Evolutionary conservation across 768 basidiomycete species (phyloP).

Genomic region (Podaxis mareebaensis): DNA sequence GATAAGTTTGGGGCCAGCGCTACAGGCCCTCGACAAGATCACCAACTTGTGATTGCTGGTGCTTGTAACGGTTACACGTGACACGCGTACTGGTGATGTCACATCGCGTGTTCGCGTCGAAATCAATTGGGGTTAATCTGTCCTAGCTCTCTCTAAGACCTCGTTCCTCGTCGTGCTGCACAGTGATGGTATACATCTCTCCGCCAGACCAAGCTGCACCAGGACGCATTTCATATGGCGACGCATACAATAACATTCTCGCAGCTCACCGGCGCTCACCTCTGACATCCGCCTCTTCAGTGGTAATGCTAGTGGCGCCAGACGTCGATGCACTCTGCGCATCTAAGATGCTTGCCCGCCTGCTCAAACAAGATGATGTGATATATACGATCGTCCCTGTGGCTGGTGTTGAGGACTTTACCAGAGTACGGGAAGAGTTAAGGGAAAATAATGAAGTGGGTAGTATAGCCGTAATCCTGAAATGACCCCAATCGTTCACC

Average conservation of each 20-base stretch:
- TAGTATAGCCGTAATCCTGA: neutral
- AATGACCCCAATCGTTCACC: slow-evolving; percentile 1
- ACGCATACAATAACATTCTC: slow-evolving; percentile 75
- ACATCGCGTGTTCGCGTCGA: slow-evolving; percentile 1
- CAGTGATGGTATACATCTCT: slow-evolving; percentile 55
- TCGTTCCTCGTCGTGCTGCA: slow-evolving; percentile 4
- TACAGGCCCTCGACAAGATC: neutral
- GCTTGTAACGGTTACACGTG: slow-evolving; percentile 12
- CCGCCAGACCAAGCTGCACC: slow-evolving; percentile 67
- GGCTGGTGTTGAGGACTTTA: slow-evolving; percentile 78
- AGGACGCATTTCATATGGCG: slow-evolving; percentile 63
- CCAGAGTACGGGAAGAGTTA: slow-evolving; percentile 65
- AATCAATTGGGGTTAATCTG: neutral
- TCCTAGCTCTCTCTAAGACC: neutral
- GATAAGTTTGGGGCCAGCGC: neutral
- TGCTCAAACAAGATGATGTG: slow-evolving; percentile 93
- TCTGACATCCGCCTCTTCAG: slow-evolving; percentile 76
- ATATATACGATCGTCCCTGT: slow-evolving; percentile 90
- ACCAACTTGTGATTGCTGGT: neutral
- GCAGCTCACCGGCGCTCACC: slow-evolving; percentile 71
- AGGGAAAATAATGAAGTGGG: slow-evolving; percentile 64
- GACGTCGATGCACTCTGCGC: slow-evolving; percentile 94
- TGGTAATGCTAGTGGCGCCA: slow-evolving; percentile 83
- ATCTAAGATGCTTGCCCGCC: slow-evolving; percentile 82
- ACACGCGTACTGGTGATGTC: slow-evolving; percentile 9